Evolutionary conservation across 768 basidiomycete genomes (phyloP).

Genomic region (Dioszegia crocea): DNA sequence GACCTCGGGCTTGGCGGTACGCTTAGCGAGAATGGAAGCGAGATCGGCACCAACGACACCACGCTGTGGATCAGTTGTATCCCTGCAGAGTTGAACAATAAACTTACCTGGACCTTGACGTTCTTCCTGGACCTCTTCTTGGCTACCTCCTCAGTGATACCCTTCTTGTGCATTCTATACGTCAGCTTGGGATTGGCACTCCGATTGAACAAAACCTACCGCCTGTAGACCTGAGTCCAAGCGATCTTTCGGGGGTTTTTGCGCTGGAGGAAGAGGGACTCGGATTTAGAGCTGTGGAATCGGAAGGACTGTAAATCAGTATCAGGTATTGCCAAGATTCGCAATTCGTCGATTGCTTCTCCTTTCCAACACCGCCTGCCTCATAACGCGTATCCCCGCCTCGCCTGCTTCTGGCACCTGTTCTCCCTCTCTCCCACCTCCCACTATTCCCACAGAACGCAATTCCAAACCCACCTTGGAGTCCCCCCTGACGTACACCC

Average conservation of each 20-base stretch:
- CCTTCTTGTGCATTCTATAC: constrained; percentile 94
- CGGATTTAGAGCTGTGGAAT: constrained; percentile 84
- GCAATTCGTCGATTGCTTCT: neutral
- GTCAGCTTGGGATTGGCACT: neutral
- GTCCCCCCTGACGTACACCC: constrained; percentile 91
- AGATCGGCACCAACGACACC: constrained; percentile 97
- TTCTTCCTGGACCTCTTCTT: constrained; percentile 97
- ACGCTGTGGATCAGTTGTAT: constrained; percentile 58
- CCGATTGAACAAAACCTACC: constrained; percentile 17
- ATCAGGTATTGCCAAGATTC: neutral
- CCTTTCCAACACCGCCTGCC: neutral
- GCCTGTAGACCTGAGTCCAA: constrained; percentile 64
- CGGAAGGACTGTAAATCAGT: constrained; percentile 72
- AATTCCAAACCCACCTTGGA: constrained; percentile 67
- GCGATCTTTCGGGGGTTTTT: constrained; percentile 99
- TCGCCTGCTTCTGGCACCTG: neutral
- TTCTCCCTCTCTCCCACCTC: neutral
- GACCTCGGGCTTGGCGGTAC: constrained; percentile 83
- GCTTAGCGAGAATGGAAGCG: constrained; percentile 79
- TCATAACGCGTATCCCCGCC: neutral
- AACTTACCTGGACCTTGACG: constrained; percentile 67
- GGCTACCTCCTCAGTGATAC: constrained; percentile 95
- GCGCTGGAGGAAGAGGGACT: constrained; percentile 96
- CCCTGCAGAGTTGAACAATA: neutral
- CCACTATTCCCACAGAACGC: neutral